phyloP scores from a whole-genome alignment of 2,329 filamentous ascomycete species.

The Cladophialophora chaetospira region DNA sequence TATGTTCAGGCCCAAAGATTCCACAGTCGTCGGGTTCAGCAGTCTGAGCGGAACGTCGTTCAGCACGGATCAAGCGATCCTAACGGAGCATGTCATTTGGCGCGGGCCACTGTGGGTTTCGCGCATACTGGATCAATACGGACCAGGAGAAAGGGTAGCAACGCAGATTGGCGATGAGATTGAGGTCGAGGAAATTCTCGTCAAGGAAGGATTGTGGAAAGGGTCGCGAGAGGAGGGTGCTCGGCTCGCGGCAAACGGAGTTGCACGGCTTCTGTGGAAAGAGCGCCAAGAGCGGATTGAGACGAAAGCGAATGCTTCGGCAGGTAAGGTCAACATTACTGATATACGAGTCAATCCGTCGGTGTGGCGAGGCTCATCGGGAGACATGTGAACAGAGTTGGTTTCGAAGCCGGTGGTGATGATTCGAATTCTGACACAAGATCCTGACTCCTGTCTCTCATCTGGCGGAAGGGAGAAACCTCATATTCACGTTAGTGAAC shows the following conservation, averaged over 20 bases:
- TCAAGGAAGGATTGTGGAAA: slow-evolving; percentile 19
- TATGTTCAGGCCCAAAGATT: slow-evolving; percentile 19
- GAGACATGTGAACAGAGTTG: background rate
- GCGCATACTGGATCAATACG: slow-evolving; percentile 1
- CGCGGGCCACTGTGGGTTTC: slow-evolving; percentile 20
- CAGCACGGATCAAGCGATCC: slow-evolving; percentile 20
- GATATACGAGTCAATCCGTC: slow-evolving; percentile 4
- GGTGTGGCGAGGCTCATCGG: slow-evolving; percentile 9
- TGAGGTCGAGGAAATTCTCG: background rate
- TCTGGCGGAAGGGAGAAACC: background rate
- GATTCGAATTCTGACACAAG: too few species aligned
- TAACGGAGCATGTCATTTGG: slow-evolving; percentile 24
- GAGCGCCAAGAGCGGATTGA: slow-evolving; percentile 17
- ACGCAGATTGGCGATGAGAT: background rate
- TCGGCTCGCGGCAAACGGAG: slow-evolving; percentile 21
- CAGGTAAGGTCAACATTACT: slow-evolving; percentile 1
- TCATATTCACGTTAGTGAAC: background rate
- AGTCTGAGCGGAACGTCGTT: slow-evolving; percentile 17
- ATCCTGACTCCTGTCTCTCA: background rate
- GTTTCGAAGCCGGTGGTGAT: background rate
- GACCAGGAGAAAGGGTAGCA: background rate
- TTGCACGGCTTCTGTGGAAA: slow-evolving; percentile 22
- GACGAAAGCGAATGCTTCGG: background rate
- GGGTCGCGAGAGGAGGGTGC: slow-evolving; percentile 15
- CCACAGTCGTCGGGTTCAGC: slow-evolving; percentile 15